These are phyloP conservation scores for Trichoderma sp. DNA, from an alignment of 2,329 filamentous ascomycete genomes.

Conservation along the genomic window DNA sequence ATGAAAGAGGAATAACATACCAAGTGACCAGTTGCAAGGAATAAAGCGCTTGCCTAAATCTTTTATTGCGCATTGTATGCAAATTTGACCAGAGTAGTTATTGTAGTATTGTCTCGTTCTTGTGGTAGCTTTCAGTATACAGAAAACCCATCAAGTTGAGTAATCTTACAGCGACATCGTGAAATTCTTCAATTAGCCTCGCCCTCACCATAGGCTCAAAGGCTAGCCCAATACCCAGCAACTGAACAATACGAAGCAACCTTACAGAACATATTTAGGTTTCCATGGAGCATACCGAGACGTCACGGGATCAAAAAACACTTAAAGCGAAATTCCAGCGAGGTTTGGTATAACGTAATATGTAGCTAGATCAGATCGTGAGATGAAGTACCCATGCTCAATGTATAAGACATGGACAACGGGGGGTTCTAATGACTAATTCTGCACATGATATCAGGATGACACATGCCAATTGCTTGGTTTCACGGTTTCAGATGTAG, in stretches of 20 bases:
- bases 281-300: background rate
- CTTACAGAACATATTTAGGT: background rate
- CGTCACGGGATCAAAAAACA: background rate
- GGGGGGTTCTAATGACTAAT: background rate
- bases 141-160: background rate
- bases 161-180: background rate
- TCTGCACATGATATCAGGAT: background rate
- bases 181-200: background rate
- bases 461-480: background rate
- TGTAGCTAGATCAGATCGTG: background rate
- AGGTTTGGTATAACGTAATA: background rate
- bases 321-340: background rate
- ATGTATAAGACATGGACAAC: background rate
- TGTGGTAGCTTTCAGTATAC: background rate
- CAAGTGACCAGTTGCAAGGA: too few relatives aligned
- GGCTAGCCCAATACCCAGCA: background rate
- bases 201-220: rapidly evolving
- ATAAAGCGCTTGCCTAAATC: background rate
- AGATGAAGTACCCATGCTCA: background rate
- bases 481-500: background rate
- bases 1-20: background rate
- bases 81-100: rapidly evolving
- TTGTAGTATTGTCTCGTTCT: background rate
- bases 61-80: background rate
- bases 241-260: background rate